Conservation (phyloP, 352 stramenopile species). For the Aphanomyces invadans region DNA sequence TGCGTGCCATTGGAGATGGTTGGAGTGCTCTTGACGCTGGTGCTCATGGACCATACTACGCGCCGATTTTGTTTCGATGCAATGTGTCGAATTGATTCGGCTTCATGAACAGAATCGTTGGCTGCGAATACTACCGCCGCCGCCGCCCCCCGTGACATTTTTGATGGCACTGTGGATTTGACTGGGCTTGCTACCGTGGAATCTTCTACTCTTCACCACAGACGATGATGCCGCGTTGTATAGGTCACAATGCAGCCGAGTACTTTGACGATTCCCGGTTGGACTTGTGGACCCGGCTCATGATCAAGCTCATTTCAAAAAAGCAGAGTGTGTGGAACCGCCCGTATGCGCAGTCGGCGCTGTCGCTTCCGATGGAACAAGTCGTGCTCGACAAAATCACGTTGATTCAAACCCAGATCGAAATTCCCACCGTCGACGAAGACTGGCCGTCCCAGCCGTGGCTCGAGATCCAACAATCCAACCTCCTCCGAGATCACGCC, state of each 20-base stretch:
- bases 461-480: constrained; percentile 22
- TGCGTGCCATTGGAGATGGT: too few species aligned
- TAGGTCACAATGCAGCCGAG: not conserved
- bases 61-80: too few species aligned
- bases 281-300: constrained; percentile 19
- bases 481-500: constrained; percentile 9
- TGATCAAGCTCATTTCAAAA: constrained; percentile 22
- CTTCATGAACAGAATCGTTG: too few species aligned
- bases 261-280: constrained; percentile 13
- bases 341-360: not conserved
- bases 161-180: too few species aligned
- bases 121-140: too few species aligned
- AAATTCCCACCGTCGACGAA: constrained; percentile 16
- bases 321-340: constrained; percentile 16
- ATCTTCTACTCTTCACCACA: too few species aligned
- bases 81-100: too few species aligned
- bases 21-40: too few species aligned
- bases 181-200: too few species aligned
- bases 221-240: too few species aligned
- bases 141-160: too few species aligned
- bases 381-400: constrained; percentile 9
- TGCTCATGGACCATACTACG: too few species aligned
- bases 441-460: constrained; percentile 19
- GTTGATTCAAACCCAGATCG: constrained; percentile 17
- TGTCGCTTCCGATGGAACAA: constrained; percentile 1